Evolutionary conservation across 2,329 filamentous ascomycete genomes (phyloP).

Genomic region (Ceratocystis variospora): DNA sequence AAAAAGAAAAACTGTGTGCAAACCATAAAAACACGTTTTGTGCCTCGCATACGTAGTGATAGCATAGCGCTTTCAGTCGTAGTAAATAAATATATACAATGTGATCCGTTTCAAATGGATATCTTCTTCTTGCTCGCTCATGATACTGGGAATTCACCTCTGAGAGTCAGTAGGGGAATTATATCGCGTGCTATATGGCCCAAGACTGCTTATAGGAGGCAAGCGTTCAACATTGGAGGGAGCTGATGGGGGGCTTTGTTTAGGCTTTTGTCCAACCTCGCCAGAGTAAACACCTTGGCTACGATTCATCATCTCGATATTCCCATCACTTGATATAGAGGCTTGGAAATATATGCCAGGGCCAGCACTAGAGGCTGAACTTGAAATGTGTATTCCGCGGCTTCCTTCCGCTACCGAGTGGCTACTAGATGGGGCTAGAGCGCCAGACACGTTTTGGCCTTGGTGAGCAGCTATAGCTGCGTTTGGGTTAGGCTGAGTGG

Average conservation of each 20-base stretch:
- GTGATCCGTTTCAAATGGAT: neutral
- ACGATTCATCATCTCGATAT: neutral
- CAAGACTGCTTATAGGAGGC: neutral
- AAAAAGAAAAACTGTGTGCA: neutral
- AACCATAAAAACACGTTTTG: neutral
- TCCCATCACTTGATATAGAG: neutral
- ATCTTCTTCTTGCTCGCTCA: too few relatives aligned
- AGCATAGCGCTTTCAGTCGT: neutral
- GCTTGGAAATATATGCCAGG: neutral
- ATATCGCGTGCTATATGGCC: neutral
- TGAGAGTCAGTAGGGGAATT: neutral
- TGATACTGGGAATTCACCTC: neutral
- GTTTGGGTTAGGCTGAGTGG: neutral
- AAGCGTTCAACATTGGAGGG: neutral
- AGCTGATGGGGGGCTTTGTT: neutral
- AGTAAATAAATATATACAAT: slow-evolving; percentile 2
- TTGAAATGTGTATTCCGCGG: neutral
- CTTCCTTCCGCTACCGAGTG: neutral
- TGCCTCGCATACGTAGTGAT: neutral
- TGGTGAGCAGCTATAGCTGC: neutral
- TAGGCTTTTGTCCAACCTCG: neutral
- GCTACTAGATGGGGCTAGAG: neutral
- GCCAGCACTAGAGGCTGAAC: neutral
- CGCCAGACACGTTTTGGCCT: neutral
- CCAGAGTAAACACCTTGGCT: neutral